phyloP scores from a whole-genome alignment of 331 rosid genomes.

The Malus hybrid region DNA sequence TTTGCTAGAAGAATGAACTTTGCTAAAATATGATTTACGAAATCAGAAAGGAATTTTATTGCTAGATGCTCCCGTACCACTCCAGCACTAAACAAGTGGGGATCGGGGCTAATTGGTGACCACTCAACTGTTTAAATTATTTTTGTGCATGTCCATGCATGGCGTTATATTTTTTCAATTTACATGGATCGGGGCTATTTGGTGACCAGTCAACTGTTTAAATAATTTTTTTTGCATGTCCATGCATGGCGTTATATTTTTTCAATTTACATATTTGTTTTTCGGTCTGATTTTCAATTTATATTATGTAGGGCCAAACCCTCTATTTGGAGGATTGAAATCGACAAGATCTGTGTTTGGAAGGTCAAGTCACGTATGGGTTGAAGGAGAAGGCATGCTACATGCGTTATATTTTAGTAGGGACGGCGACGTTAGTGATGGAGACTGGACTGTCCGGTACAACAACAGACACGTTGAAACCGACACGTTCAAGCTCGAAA shows the following conservation, averaged over 20 bases:
- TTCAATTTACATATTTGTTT: no score
- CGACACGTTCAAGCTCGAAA: slow-evolving; percentile 46
- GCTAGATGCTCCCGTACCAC: not conserved
- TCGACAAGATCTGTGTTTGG: slow-evolving; percentile 54
- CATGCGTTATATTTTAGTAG: slow-evolving; percentile 48
- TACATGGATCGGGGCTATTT: not conserved
- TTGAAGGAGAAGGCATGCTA: slow-evolving; percentile 87
- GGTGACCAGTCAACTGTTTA: not conserved
- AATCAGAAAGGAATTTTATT: not conserved
- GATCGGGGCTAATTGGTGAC: not conserved
- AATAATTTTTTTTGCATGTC: not conserved
- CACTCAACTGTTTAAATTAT: not conserved
- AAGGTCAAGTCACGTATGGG: slow-evolving; percentile 45
- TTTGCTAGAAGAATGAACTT: not conserved
- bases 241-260: not conserved
- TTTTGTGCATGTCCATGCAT: not conserved
- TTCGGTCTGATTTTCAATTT: no score
- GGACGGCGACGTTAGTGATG: not conserved
- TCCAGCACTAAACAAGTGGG: not conserved
- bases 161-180: not conserved
- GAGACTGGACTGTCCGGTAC: slow-evolving; percentile 37
- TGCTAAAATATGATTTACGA: not conserved
- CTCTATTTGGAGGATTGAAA: slow-evolving; percentile 65
- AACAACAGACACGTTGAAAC: slow-evolving; percentile 53
- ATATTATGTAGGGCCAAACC: slow-evolving; percentile 61